Conservation (phyloP, 73 alveolate species). For the Symbiodinium natans region DNA sequence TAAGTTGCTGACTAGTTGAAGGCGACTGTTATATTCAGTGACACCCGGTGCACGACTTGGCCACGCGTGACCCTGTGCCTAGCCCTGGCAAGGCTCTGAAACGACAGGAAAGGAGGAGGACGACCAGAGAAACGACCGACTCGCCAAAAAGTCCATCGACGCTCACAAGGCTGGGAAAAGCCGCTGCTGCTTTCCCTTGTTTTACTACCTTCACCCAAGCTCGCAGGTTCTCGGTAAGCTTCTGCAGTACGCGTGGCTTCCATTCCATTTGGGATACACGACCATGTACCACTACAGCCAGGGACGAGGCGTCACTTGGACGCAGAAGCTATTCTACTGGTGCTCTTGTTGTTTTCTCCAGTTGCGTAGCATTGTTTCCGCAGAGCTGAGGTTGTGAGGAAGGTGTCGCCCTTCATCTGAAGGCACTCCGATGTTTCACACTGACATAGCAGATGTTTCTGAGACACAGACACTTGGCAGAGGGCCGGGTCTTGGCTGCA, state of each 20-base stretch:
- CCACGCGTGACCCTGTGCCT: too few relatives aligned
- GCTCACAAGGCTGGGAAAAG: neutral
- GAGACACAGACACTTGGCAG: neutral
- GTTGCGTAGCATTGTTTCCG: neutral
- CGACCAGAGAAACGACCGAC: constrained; percentile 24
- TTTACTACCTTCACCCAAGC: neutral
- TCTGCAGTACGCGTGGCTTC: constrained; percentile 1
- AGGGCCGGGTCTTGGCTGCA: too few relatives aligned
- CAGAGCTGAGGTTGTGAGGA: neutral
- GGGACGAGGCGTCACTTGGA: constrained; percentile 56
- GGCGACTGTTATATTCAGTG: too few relatives aligned
- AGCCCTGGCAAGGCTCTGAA: neutral
- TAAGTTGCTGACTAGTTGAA: too few relatives aligned
- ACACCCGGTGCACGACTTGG: too few relatives aligned
- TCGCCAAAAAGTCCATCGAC: constrained; percentile 28
- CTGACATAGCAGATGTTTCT: too few relatives aligned
- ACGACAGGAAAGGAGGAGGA: constrained; percentile 4
- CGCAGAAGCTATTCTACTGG: too few relatives aligned
- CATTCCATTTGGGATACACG: constrained; percentile 36
- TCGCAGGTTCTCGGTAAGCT: neutral
- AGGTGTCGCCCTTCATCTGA: constrained; percentile 2
- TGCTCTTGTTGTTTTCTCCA: too few relatives aligned
- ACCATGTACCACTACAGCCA: constrained; percentile 64
- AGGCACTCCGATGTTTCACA: neutral
- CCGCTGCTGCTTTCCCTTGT: neutral